Evolutionary conservation across 768 basidiomycete species (phyloP).

Genomic region (Tulasnella sp.): DNA sequence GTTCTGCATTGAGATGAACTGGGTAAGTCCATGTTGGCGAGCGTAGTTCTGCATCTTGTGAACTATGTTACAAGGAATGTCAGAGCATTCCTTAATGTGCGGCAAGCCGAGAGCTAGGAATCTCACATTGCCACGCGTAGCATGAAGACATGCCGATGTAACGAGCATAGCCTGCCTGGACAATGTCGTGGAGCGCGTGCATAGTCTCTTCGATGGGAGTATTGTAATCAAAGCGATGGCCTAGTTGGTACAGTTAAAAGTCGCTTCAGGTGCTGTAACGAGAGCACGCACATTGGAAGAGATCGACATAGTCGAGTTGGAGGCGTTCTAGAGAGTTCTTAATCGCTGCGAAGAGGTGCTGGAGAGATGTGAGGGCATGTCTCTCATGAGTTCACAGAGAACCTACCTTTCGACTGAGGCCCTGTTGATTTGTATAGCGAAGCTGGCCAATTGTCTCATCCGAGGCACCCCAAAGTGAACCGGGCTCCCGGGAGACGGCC

Average conservation of each 20-base stretch:
- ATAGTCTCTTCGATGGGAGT: slow-evolving; percentile 60
- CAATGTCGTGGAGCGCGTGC: slow-evolving; percentile 65
- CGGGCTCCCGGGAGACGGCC: background rate
- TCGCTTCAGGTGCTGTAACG: background rate
- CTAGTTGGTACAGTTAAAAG: slow-evolving; percentile 36
- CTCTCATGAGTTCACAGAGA: background rate
- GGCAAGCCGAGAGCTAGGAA: background rate
- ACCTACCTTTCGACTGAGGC: slow-evolving; percentile 27
- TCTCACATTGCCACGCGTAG: slow-evolving; percentile 28
- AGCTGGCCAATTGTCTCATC: slow-evolving; percentile 10
- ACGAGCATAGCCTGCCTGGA: slow-evolving; percentile 49
- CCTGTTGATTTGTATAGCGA: slow-evolving; percentile 27
- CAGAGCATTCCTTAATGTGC: too few relatives aligned
- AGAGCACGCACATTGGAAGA: slow-evolving; percentile 44
- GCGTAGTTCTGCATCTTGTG: slow-evolving; percentile 31
- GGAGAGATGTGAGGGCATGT: slow-evolving; percentile 4
- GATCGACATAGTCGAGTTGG: slow-evolving; percentile 47
- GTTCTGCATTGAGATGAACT: slow-evolving; percentile 23
- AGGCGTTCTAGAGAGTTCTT: slow-evolving; percentile 44
- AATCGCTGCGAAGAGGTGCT: slow-evolving; percentile 51
- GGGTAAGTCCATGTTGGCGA: background rate
- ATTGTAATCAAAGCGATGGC: slow-evolving; percentile 49
- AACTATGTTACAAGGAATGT: background rate
- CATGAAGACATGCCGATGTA: slow-evolving; percentile 39
- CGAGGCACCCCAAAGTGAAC: background rate